A percentile compares a stretch with the other conserved stretches of the same genome.
Evolutionary conservation across 2,329 filamentous ascomycete species (phyloP).

Genomic region (Apiospora saccharicola): DNA sequence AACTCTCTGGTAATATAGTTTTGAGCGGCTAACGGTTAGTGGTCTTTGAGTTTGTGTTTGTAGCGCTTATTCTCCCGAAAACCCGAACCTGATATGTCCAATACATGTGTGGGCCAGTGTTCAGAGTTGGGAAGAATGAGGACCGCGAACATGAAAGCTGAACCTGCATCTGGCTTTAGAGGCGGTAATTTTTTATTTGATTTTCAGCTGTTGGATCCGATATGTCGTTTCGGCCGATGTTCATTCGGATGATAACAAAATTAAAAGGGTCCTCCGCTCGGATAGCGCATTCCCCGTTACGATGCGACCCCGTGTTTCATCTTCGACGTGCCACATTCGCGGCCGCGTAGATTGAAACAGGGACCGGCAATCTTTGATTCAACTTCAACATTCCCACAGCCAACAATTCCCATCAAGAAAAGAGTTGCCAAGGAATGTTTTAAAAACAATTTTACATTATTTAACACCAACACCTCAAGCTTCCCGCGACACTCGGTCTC

Average conservation of each 20-base stretch:
- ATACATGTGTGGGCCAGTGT: too few species aligned
- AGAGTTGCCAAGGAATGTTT: background rate
- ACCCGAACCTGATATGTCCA: too few species aligned
- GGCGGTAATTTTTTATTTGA: too few species aligned
- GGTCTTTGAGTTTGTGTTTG: too few species aligned
- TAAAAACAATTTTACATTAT: background rate
- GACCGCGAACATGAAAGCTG: too few species aligned
- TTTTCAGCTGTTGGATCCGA: too few species aligned
- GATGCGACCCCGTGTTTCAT: conserved; percentile 15
- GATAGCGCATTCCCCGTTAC: background rate
- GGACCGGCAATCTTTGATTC: background rate
- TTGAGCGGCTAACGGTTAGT: too few species aligned
- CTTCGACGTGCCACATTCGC: background rate
- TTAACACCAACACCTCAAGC: background rate
- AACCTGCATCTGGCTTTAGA: too few species aligned
- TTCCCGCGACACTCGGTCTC: background rate
- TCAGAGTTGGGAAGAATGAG: too few species aligned
- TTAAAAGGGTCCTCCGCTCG: background rate
- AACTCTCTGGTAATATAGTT: too few species aligned
- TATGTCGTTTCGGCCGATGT: too few species aligned
- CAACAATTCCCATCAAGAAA: background rate
- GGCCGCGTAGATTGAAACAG: background rate
- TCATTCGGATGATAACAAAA: background rate
- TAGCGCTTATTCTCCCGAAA: too few species aligned
- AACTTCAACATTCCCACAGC: background rate